A percentile compares a stretch with the other conserved stretches of the same genome.
phyloP scores from a whole-genome alignment of 257 asterid species.

The Linaria vulgaris region DNA sequence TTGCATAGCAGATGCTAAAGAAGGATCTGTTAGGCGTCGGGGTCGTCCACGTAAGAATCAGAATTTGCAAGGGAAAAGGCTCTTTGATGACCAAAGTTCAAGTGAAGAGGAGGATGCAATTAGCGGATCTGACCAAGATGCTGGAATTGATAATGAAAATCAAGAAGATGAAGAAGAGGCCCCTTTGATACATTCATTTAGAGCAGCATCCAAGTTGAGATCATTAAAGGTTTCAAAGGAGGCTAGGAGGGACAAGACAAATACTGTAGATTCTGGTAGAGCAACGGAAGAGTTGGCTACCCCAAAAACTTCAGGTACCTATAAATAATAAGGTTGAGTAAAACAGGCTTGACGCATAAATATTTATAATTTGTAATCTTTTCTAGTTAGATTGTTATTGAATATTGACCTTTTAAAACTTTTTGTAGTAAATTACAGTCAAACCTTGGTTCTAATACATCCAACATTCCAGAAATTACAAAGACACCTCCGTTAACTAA shows the following conservation, averaged over 20 bases:
- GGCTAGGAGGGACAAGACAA: conserved; percentile 37
- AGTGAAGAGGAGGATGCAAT: conserved; percentile 89
- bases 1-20: conserved; percentile 56
- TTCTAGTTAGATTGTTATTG: no score
- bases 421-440: no score
- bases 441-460: no score
- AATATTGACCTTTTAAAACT: no score
- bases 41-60: conserved; percentile 84
- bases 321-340: no score
- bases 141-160: conserved; percentile 49
- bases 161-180: conserved; percentile 66
- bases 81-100: conserved; percentile 67
- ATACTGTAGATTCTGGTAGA: conserved; percentile 40
- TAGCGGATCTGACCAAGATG: conserved; percentile 81
- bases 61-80: conserved; percentile 71
- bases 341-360: no score
- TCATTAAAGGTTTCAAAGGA: conserved; percentile 59
- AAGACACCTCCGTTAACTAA: no score
- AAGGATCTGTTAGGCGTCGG: conserved; percentile 56
- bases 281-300: conserved; percentile 52
- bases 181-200: conserved; percentile 63
- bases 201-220: conserved; percentile 72
- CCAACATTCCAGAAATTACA: no score
- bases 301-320: conserved; percentile 68
- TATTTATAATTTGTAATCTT: no score